Evolutionary conservation across 2,329 filamentous ascomycete genomes (phyloP).

Genomic region (Aspergillus ruber): DNA sequence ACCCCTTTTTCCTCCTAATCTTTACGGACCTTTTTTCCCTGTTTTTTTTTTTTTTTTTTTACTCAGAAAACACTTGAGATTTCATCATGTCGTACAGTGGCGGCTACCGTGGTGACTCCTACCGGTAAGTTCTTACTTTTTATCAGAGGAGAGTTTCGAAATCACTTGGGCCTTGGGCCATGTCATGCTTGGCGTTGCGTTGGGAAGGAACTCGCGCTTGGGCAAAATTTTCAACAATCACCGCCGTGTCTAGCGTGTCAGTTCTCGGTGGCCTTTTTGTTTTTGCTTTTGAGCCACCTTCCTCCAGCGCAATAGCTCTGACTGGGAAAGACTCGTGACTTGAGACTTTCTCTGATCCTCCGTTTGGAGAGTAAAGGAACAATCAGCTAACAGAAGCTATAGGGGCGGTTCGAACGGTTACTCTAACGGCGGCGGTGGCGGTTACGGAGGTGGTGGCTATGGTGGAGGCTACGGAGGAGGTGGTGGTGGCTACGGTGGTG

Average conservation of each 20-base stretch:
- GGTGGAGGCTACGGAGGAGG: constrained; percentile 11
- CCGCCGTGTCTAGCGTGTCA: background rate
- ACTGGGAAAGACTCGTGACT: background rate
- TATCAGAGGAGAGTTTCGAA: constrained; percentile 2
- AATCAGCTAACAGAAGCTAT: constrained; percentile 17
- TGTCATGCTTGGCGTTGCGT: background rate
- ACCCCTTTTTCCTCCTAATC: background rate
- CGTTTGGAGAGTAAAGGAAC: background rate
- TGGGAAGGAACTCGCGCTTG: background rate
- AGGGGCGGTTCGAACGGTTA: constrained; percentile 42
- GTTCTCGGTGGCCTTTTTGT: background rate
- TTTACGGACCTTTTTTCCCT: constrained; percentile 1
- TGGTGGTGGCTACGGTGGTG: constrained; percentile 19
- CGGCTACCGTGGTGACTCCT: constrained; percentile 49
- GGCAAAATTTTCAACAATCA: background rate
- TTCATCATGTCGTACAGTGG: constrained; percentile 64
- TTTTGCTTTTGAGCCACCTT: no score
- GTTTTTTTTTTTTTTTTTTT: constrained; percentile 2
- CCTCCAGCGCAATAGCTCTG: background rate
- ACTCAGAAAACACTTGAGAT: constrained; percentile 13
- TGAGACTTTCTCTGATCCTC: background rate
- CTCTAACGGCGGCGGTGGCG: constrained; percentile 30
- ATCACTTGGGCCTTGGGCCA: background rate
- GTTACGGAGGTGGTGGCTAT: constrained; percentile 24
- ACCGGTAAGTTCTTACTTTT: constrained; percentile 31